Conservation (phyloP, 139 green algal genomes). For the Astrephomene gubernaculifera region DNA sequence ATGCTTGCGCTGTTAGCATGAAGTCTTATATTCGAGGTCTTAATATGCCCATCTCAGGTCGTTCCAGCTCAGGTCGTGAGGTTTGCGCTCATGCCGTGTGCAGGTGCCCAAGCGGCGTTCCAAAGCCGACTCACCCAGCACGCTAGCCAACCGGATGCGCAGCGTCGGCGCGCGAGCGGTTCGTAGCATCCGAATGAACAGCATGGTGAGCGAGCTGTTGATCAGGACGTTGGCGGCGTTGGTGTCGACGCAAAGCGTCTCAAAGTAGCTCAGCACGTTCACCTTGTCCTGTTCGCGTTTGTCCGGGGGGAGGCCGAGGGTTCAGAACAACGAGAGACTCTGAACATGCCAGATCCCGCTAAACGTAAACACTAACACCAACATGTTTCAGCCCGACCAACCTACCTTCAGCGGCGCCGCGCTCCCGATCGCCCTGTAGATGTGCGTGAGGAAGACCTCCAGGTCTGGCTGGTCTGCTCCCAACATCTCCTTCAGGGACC, state of each 20-base stretch:
- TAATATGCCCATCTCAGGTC: too few relatives aligned
- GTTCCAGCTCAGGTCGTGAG: too few relatives aligned
- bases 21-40: not conserved
- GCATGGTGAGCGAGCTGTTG: conserved; percentile 84
- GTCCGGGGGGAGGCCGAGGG: not conserved
- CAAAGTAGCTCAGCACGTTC: conserved; percentile 93
- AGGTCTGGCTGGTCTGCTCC: conserved; percentile 63
- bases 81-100: too few relatives aligned
- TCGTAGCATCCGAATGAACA: conserved; percentile 84
- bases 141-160: conserved; percentile 70
- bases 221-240: conserved; percentile 88
- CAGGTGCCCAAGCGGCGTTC: too few relatives aligned
- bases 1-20: not conserved
- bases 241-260: conserved; percentile 86
- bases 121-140: conserved; percentile 52
- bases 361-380: too few relatives aligned
- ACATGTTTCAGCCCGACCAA: too few relatives aligned
- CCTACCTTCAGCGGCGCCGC: conserved; percentile 72
- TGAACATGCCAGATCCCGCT: too few relatives aligned
- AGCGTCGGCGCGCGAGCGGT: conserved; percentile 64
- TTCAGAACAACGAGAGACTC: too few relatives aligned
- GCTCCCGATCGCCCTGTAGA: conserved; percentile 73
- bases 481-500: conserved; percentile 75
- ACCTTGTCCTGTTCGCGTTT: conserved; percentile 59
- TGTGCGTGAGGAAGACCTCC: conserved; percentile 71